Percentiles rank a stretch among this genome's conserved stretches.
Conservation (phyloP, 1,139 yeast species). For the Nakaseomyces bracarensis region DNA sequence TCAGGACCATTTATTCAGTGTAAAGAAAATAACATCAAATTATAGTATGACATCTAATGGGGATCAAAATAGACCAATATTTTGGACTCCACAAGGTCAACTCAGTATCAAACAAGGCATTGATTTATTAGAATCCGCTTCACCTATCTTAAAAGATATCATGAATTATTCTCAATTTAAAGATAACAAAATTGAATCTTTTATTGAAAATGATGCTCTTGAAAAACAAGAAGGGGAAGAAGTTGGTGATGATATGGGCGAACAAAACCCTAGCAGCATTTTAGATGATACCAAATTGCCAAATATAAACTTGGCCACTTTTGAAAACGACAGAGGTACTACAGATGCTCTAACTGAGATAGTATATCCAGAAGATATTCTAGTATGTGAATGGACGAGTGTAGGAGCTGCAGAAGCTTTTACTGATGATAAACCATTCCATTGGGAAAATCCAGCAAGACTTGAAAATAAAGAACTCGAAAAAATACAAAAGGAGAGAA, state of each 20-base stretch:
- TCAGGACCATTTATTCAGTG: constrained; percentile 34
- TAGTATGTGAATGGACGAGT: constrained; percentile 68
- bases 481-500: constrained; percentile 36
- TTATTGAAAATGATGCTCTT: background rate
- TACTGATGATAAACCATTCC: constrained; percentile 38
- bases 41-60: constrained; percentile 10
- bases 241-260: no score
- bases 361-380: constrained; percentile 38
- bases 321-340: no score
- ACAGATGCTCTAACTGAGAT: constrained; percentile 12
- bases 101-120: constrained; percentile 9
- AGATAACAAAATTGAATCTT: background rate
- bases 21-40: constrained; percentile 33
- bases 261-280: no score
- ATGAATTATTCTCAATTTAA: background rate
- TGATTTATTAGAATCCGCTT: background rate
- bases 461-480: constrained; percentile 49
- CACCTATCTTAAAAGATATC: background rate
- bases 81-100: constrained; percentile 38
- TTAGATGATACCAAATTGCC: background rate
- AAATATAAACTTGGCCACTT: background rate
- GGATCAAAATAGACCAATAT: constrained; percentile 22
- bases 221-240: background rate
- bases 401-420: constrained; percentile 45
- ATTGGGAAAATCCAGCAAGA: constrained; percentile 47